Conservation (phyloP, 352 stramenopile genomes). For the Phytopythium helicoides region DNA sequence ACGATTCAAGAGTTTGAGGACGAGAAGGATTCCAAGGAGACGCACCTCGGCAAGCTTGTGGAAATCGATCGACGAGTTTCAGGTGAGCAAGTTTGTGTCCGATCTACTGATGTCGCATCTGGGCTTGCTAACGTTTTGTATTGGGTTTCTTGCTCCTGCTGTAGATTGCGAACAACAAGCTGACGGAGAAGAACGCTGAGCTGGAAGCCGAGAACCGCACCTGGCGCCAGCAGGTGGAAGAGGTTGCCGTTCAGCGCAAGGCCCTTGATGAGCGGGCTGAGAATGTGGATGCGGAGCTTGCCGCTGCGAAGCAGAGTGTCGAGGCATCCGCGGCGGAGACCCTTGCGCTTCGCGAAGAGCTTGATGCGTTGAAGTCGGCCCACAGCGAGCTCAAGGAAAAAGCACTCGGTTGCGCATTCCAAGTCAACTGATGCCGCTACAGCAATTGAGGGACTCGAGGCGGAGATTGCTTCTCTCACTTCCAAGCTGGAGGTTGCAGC, state of each 20-base stretch:
- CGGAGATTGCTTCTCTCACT: constrained; percentile 6
- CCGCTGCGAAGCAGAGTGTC: constrained; percentile 18
- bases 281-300: constrained; percentile 25
- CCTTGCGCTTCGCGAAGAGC: constrained; percentile 10
- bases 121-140: neutral
- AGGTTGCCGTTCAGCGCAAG: constrained; percentile 28
- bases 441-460: constrained; percentile 21
- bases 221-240: constrained; percentile 38
- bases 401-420: constrained; percentile 6
- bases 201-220: constrained; percentile 40
- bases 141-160: neutral
- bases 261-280: constrained; percentile 27
- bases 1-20: constrained; percentile 27
- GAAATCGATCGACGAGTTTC: constrained; percentile 52
- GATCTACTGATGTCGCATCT: neutral
- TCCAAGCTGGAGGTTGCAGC: constrained; percentile 3
- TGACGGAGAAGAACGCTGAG: constrained; percentile 38
- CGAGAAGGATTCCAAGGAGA: constrained; percentile 40
- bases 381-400: constrained; percentile 14
- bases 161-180: constrained; percentile 38
- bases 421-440: constrained; percentile 9
- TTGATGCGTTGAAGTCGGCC: constrained; percentile 7
- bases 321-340: constrained; percentile 11
- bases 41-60: constrained; percentile 48
- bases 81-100: constrained; percentile 5